Conservation (phyloP, 1,284 basidiomycete species). For the Takashimella tepidaria region DNA sequence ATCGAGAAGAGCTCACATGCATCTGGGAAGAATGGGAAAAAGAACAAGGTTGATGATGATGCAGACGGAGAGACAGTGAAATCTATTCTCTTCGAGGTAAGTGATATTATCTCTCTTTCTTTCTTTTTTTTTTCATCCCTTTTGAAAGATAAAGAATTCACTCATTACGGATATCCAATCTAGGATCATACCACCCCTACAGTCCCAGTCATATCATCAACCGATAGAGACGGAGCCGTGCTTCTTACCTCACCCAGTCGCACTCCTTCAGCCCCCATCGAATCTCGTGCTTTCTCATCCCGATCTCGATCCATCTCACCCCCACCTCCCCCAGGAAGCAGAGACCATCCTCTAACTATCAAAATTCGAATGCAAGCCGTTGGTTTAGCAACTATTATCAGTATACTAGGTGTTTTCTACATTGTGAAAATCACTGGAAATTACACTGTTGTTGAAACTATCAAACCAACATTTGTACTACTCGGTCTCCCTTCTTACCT, state of each 20-base stretch:
- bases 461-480: constrained; percentile 25
- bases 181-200: constrained; percentile 1
- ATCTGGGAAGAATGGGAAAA: no score
- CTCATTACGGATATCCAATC: no score
- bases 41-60: no score
- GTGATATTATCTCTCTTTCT: no score
- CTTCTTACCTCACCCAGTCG: not conserved
- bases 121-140: no score
- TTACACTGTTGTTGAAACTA: constrained; percentile 9
- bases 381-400: constrained; percentile 29
- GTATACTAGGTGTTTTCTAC: constrained; percentile 27
- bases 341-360: constrained; percentile 47
- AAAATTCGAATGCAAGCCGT: constrained; percentile 43
- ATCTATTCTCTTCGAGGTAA: no score
- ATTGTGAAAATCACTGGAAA: constrained; percentile 21
- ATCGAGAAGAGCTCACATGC: no score
- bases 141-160: no score
- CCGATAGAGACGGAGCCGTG: constrained; percentile 4
- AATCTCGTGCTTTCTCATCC: no score
- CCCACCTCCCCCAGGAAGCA: constrained; percentile 20
- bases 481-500: constrained; percentile 28
- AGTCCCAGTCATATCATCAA: constrained; percentile 15
- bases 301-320: not conserved
- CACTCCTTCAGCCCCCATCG: not conserved
- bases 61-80: no score